Conservation (phyloP, 768 basidiomycete species). For the Boletus rex-veris region DNA sequence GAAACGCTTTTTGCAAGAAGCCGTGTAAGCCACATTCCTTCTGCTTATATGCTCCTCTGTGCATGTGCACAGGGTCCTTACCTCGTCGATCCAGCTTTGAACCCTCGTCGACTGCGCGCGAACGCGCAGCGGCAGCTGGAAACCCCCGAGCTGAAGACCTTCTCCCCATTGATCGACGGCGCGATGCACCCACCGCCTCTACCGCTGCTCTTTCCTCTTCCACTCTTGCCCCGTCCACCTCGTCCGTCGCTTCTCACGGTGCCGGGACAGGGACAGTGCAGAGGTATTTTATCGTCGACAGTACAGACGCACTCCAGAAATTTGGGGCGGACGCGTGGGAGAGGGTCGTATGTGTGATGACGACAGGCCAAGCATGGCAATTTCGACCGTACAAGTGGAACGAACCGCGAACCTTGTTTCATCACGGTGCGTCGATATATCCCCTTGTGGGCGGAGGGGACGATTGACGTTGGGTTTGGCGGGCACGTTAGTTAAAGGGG, state of each 20-base stretch:
- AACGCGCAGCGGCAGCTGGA: conserved; percentile 63
- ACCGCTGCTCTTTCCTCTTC: conserved; percentile 6
- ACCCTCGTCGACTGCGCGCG: conserved; percentile 69
- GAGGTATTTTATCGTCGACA: conserved; percentile 86
- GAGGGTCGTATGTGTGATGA: conserved; percentile 95
- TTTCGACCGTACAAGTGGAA: conserved; percentile 97
- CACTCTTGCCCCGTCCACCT: neutral
- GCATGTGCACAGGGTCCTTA: neutral
- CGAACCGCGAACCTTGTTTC: conserved; percentile 88
- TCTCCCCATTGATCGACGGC: conserved; percentile 81
- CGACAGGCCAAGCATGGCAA: conserved; percentile 98
- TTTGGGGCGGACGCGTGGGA: conserved; percentile 96
- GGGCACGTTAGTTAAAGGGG: conserved; percentile 72
- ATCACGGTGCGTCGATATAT: conserved; percentile 61
- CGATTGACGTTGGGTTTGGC: neutral
- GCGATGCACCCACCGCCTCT: conserved; percentile 43
- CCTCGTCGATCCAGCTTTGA: conserved; percentile 51
- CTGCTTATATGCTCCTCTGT: neutral
- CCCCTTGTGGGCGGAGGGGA: neutral
- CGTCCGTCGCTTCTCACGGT: conserved; percentile 14
- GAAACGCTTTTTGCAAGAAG: conserved; percentile 88
- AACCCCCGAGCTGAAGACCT: conserved; percentile 78
- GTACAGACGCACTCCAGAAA: conserved; percentile 87
- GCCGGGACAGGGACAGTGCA: conserved; percentile 36
- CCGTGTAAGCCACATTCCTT: conserved; percentile 48